These are phyloP conservation scores for Pichia sp. DNA, from an alignment of 1,139 yeast species.

Conservation along the genomic window DNA sequence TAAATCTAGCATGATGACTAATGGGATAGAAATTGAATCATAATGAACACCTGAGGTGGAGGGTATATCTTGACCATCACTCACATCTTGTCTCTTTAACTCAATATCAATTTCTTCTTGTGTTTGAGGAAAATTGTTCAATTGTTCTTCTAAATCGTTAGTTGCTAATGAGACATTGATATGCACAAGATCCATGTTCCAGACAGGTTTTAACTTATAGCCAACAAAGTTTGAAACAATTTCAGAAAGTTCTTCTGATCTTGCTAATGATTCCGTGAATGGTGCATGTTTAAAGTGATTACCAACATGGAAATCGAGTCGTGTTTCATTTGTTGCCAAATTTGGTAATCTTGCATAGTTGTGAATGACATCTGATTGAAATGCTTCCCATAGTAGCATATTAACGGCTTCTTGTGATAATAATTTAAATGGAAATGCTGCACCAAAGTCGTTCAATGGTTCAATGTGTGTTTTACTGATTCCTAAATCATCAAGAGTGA, in stretches of 20 bases:
- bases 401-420: conserved; percentile 32
- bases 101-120: conserved; percentile 17
- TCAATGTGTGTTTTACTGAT: conserved; percentile 30
- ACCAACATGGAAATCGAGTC: conserved; percentile 32
- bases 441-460: conserved; percentile 30
- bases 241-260: conserved; percentile 22
- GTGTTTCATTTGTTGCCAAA: conserved; percentile 27
- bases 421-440: conserved; percentile 32
- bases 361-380: conserved; percentile 26
- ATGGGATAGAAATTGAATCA: conserved; percentile 31
- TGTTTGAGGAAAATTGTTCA: conserved; percentile 11
- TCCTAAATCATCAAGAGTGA: conserved; percentile 28
- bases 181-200: conserved; percentile 31
- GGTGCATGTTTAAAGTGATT: conserved; percentile 30
- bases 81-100: conserved; percentile 14
- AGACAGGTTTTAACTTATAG: conserved; percentile 26
- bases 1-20: conserved; percentile 33
- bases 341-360: conserved; percentile 30
- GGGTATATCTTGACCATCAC: conserved; percentile 24
- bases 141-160: conserved; percentile 18
- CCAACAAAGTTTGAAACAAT: conserved; percentile 29
- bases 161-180: conserved; percentile 32
- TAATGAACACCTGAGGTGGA: conserved; percentile 32
- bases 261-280: conserved; percentile 29
- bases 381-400: conserved; percentile 33